Conservation (phyloP, 140 eudicot genomes). For the Oenanthe javanica region DNA sequence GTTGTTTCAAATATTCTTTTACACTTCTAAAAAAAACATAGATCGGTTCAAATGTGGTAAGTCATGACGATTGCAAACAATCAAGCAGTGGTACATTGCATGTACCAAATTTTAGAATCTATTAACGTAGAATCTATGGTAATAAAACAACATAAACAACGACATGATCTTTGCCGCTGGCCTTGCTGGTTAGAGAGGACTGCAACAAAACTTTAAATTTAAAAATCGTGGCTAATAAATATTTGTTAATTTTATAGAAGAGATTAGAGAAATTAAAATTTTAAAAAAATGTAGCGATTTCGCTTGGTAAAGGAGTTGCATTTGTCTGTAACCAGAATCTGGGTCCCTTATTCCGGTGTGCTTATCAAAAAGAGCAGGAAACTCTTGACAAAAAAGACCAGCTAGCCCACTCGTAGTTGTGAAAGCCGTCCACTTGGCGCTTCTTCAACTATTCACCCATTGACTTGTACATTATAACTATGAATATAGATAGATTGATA, state of each 20-base stretch:
- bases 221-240: background rate
- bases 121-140: background rate
- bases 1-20: background rate
- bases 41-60: background rate
- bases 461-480: background rate
- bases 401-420: conserved; percentile 11
- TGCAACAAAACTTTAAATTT: background rate
- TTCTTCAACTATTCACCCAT: background rate
- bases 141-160: background rate
- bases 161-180: background rate
- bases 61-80: background rate
- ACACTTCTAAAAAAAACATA: background rate
- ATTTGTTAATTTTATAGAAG: background rate
- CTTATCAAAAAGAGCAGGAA: conserved; percentile 9
- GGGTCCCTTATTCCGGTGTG: conserved; percentile 2
- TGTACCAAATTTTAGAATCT: no score
- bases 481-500: background rate
- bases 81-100: background rate
- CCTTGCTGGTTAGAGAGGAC: background rate
- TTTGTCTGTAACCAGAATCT: background rate
- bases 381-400: conserved; percentile 9
- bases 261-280: background rate
- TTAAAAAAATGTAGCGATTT: background rate
- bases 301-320: background rate
- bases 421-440: conserved; percentile 16